Percentiles rank a stretch among this genome's conserved stretches.
phyloP scores from a whole-genome alignment of 768 basidiomycete species.

The Pholiota conissans region DNA sequence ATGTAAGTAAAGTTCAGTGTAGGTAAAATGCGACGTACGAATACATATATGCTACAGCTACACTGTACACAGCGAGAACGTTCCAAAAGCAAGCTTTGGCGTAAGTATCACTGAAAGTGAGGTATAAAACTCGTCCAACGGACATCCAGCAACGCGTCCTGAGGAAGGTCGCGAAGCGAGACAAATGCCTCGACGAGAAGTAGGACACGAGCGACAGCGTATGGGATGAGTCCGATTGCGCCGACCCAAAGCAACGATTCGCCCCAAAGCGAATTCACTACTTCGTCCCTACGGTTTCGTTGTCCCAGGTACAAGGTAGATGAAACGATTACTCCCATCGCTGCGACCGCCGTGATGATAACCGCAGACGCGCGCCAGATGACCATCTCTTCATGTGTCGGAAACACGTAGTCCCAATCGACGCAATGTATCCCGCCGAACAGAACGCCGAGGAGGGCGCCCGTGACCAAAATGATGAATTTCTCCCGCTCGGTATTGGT shows the following conservation, averaged over 20 bases:
- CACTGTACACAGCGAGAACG: no score
- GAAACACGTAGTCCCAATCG: constrained; percentile 25
- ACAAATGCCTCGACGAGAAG: constrained; percentile 14
- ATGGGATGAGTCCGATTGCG: neutral
- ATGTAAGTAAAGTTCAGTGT: no score
- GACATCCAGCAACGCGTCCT: constrained; percentile 1
- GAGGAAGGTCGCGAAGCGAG: constrained; percentile 12
- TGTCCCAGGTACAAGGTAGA: no score
- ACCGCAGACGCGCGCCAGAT: neutral
- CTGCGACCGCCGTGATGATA: no score
- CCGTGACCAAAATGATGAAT: neutral
- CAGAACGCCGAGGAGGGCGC: constrained; percentile 4
- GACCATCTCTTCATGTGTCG: neutral
- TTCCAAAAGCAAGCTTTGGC: no score
- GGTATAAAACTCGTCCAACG: constrained; percentile 17
- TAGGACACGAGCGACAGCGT: constrained; percentile 10
- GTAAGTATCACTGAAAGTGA: no score
- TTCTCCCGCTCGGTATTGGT: neutral
- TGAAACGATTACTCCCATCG: no score
- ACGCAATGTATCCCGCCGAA: constrained; percentile 28
- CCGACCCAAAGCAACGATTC: no score
- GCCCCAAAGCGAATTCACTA: no score
- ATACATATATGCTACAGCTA: no score
- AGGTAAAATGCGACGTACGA: no score
- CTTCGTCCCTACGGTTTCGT: no score